Base-by-base conservation (phyloP, 805 yeast species). In the Wickerhamiella qilinensis region DNA sequence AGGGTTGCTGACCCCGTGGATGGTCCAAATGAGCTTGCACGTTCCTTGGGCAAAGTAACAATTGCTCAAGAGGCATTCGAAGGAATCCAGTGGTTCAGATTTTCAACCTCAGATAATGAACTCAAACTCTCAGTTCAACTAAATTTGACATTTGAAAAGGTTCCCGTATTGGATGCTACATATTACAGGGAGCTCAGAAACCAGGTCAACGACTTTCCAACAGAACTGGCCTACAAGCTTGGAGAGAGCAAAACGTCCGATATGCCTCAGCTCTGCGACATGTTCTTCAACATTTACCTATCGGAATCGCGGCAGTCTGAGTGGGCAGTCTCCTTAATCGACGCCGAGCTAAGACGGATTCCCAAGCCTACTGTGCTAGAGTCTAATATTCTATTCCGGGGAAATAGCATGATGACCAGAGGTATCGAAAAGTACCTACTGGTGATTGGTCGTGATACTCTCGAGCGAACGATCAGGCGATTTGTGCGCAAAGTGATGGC, bases 371-470 rank as follows among this genome's bases (percentile, higher is more conserved):
- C 29, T 20, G 40, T 30, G 20, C 30, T 30, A n/a, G 42, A 31
- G 17, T 17, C n/a, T 3, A 76, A 71, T 45, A 68, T 82, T 0
- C 54, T 83, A 14, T 88, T 88, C 51, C 66, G 98, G 47, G 94
- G 95, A 0, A 80, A 83, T 40, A 75, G 94, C 1, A 65, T 88
- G 3, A 64, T 91, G 43, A 77, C 94, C 0, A 82, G 82, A 53
- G 68, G 94, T 0, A 55, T 86, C 39, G 98, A 88, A 50, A 66
- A 71, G 42, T 84, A 75, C 52, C 76, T 80, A 53, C 65, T 77
- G 30, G 62, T 88, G 49, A 65, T 78, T 16, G 97, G 97, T 1
- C 77, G 72, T 43, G 85, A 77, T 43, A 83, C 82, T 51, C 54
- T 91, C 25, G 79, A 77, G 41, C 69, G 69, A 46, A 73, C 81